Percentiles rank a stretch among this genome's conserved stretches.
Conservation (phyloP, 768 basidiomycete genomes). For the Psilocybe sp. region DNA sequence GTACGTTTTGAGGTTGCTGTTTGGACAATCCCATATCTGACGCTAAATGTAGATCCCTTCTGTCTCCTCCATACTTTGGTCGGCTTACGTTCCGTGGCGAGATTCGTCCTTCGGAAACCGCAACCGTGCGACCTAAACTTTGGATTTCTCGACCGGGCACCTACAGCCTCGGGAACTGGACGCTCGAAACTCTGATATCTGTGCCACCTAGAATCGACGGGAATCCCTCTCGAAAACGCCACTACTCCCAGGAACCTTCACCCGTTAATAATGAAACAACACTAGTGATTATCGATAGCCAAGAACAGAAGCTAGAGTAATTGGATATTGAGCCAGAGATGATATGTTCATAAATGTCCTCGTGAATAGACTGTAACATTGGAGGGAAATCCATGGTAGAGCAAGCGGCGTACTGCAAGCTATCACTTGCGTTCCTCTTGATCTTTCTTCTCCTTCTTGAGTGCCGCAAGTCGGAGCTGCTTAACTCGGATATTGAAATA, state of each 20-base stretch:
- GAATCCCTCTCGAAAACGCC: conserved; percentile 20
- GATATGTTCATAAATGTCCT: not conserved
- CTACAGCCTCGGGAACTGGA: conserved; percentile 68
- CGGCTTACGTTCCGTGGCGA: conserved; percentile 63
- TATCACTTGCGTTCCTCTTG: conserved; percentile 17
- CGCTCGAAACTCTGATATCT: conserved; percentile 48
- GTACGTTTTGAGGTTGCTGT: conserved; percentile 19
- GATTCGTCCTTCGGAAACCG: conserved; percentile 47
- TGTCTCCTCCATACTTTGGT: conserved; percentile 61
- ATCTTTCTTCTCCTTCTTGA: conserved; percentile 41
- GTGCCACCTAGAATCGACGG: conserved; percentile 1
- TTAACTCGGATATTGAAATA: conserved; percentile 75
- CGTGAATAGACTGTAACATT: not conserved
- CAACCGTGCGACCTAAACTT: conserved; percentile 45
- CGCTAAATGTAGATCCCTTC: conserved; percentile 29
- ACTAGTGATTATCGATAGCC: conserved; percentile 1
- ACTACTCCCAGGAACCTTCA: conserved; percentile 33
- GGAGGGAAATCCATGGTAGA: not conserved
- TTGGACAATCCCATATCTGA: not conserved
- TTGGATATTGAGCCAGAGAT: too few species aligned
- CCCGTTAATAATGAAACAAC: conserved; percentile 18
- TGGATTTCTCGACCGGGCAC: conserved; percentile 64
- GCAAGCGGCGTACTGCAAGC: not conserved
- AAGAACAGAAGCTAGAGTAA: too few species aligned
- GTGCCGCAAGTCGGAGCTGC: conserved; percentile 51